Base-by-base conservation (phyloP, 2,329 filamentous ascomycete genomes). In the Diaporthe caulivora region DNA sequence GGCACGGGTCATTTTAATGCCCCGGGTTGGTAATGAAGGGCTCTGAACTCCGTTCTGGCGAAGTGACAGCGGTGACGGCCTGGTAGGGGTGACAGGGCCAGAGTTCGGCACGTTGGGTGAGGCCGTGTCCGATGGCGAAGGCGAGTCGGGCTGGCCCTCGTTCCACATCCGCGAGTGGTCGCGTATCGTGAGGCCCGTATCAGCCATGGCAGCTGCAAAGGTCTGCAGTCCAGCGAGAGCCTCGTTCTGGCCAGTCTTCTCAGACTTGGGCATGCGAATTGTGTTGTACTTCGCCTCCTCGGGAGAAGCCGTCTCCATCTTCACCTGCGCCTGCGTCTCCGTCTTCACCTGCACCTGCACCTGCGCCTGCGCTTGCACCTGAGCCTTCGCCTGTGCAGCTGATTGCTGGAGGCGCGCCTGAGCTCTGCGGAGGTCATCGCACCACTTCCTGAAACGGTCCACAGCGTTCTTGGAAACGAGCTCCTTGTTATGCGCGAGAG, bases 391-490 rank as follows among this genome's bases (percentile, higher is more conserved):
- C 29, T 49, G 21, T 47, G 4, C 11, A 7, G 60, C 13, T 21
- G 31, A 29, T 34, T 31, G 42, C 2, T 51, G 47, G 47, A 44
- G 10, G 13, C 68, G 68, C 13, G 42, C 42, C 13, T 60, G 42
- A 70, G 88, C 87, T 76, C 87, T 87, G 37, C 54, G 55, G 5
- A 98, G 86, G 78, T 97, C 95, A 26, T 91, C 87, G 67, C 86
- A 86, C 97, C 97, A 99, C 74, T 92, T 91, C 57, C 90, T 80
- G 85, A 93, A 98, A 54, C 97, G 92, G 73, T 97, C 93, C 75
- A 88, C 88, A 24, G 97, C 93, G 76, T 91, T 93, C 70, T 89
- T 91, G 4, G 96, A 97, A n/a, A 98, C 88, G 24, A 99, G 86
- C 55, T 87, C 88, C 55, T 97, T 93, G 78, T 95, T 92, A 8